Percentiles rank a stretch among this genome's conserved stretches.
phyloP scores from a whole-genome alignment of 768 basidiomycete genomes.

The Dictyophora rubrovolvata region DNA sequence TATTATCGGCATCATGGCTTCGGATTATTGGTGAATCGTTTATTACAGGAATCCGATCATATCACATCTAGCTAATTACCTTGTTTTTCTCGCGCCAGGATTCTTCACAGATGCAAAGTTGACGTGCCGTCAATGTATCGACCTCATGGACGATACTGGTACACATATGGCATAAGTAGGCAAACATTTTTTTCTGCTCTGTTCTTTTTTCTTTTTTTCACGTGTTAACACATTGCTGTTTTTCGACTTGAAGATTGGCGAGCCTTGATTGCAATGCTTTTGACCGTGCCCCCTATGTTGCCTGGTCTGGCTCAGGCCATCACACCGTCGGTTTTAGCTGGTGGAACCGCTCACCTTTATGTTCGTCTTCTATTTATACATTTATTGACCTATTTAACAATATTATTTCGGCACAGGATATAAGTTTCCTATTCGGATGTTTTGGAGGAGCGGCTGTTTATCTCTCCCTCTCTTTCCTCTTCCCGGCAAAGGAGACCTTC shows the following conservation, averaged over 20 bases:
- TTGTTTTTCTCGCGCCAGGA: slow-evolving; percentile 37
- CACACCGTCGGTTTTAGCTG: slow-evolving; percentile 52
- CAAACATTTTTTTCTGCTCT: slow-evolving; percentile 27
- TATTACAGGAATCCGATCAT: neutral
- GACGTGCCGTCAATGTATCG: slow-evolving; percentile 82
- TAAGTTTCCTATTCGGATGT: slow-evolving; percentile 14
- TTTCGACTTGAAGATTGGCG: slow-evolving; percentile 65
- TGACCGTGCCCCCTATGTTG: slow-evolving; percentile 59
- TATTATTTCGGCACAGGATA: slow-evolving; percentile 1
- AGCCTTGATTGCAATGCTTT: slow-evolving; percentile 55
- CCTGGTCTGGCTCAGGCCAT: slow-evolving; percentile 75
- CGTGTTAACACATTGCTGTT: neutral
- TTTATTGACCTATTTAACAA: neutral
- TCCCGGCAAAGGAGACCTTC: slow-evolving; percentile 30
- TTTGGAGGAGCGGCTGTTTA: slow-evolving; percentile 27
- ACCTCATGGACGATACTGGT: slow-evolving; percentile 70
- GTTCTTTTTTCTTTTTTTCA: neutral
- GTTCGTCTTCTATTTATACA: slow-evolving; percentile 28
- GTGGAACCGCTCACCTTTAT: slow-evolving; percentile 46
- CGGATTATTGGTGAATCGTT: slow-evolving; percentile 19
- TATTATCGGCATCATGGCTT: slow-evolving; percentile 65
- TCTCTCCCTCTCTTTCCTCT: slow-evolving; percentile 24
- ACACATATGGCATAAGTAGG: slow-evolving; percentile 52
- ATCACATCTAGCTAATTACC: slow-evolving; percentile 3
- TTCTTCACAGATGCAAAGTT: slow-evolving; percentile 59